Base-by-base conservation (phyloP, 192 early-diverging fungal genomes). In the Gorgonomyces haynaldii region DNA sequence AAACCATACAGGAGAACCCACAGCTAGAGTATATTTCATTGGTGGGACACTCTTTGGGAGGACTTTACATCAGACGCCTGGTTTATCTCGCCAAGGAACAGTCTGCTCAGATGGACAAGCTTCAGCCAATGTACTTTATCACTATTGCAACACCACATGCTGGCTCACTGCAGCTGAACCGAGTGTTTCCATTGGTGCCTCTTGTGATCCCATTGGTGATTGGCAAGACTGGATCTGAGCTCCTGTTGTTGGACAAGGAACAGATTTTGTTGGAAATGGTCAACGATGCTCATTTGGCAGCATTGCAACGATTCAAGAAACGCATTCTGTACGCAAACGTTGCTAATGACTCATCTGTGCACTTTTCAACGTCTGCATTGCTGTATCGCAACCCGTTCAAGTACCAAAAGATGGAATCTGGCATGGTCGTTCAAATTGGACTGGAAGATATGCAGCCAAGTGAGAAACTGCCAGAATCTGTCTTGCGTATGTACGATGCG, bases 101-200 rank as follows among this genome's bases (percentile, higher is more conserved):
- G 25, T n/a, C n/a, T 1, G 2, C 28, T 4, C 25, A 28, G 15
- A 23, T 26, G 2, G 21, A 43, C n/a, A 25, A 28, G 16, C 15
- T 43, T 1, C 22, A 43, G n/a, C 46, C 46, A 22, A 35, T 48
- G 8, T 26, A 48, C 20, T 48, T 19, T 25, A 48, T 48, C 15
- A 19, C 46, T 13, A 23, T 48, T n/a, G 46, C 46, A 38, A 48
- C 46, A 23, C 46, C 46, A 5, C 46, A 48, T 15, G 10, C 28
- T 12, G 46, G 34, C 8, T 37, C 34, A n/a, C n/a, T n/a, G n/a
- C n/a, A n/a, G n/a, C n/a, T n/a, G n/a, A n/a, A n/a, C n/a, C n/a
- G n/a, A n/a, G n/a, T n/a, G n/a, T n/a, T n/a, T n/a, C n/a, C n/a
- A 13, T 29, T 48, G 7, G 21, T 26, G 16, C 24, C 46, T 5